Base-by-base conservation (phyloP, 1,139 yeast species). In the Pneumocystis wakefieldiae region DNA sequence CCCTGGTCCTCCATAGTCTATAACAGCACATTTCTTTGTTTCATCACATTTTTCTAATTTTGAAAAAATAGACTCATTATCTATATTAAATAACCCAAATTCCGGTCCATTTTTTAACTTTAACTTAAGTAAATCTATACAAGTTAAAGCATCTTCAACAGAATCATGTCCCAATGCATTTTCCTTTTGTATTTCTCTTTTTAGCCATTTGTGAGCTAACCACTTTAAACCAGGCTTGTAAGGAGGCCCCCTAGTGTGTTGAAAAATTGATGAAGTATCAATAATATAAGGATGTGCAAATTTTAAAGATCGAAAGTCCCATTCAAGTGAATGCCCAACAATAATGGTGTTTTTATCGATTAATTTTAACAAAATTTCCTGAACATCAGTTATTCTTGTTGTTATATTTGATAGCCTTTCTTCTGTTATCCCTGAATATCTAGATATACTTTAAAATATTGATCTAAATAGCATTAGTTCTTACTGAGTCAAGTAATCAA, bases 311-410 rank as follows among this genome's bases (percentile, higher is more conserved):
- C 84, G 84, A 72, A 92, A 74, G 74, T 92, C 98, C 71, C 87
- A 88, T 69, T 92, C 97, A 62, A 92, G 76, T 0, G 98, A 96
- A 74, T 92, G 98, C 0, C 98, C 98, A 3, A 92, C 79, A 6
- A 92, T 73, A 37, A 89, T 82, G 64, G 75, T 78, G 6, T 66
- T 77, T 0, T 94, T 83, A 69, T 87, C 94, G 2, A 92, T 80
- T 29, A 88, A 76, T 1, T 72, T 69, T 4, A 81, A 65, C 14
- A 92, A 66, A 68, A 78, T 77, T 3, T 77, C 66, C 71, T 90
- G 97, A 4, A 88, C 82, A 67, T 91, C 95, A 10, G 73, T 68
- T 28, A 86, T 73, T 0, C 86, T 81, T 0, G 88, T 86, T 0
- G 85, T 82, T 1, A 87, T 92, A 61, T 77, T 79, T 24, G 73